These are phyloP conservation scores for Yamadazyma siamensis DNA, from an alignment of 1,139 yeast genomes.

Conservation along the genomic window DNA sequence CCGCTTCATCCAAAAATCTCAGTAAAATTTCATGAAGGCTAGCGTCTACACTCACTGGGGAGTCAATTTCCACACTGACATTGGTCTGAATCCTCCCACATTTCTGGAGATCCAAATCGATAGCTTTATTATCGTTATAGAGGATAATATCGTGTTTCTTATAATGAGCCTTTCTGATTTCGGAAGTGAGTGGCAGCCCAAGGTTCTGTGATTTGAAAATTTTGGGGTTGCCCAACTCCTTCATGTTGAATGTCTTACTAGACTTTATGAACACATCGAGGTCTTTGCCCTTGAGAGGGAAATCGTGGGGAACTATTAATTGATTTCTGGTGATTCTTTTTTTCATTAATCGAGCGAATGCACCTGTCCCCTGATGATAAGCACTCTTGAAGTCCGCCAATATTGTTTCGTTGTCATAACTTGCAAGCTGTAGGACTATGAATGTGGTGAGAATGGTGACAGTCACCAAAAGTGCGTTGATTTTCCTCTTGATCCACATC, in stretches of 20 bases:
- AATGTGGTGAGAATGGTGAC: conserved; percentile 4
- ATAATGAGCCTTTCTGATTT: conserved; percentile 11
- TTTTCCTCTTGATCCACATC: conserved; percentile 6
- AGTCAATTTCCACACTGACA: conserved; percentile 15
- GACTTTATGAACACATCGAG: conserved; percentile 12
- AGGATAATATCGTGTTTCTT: conserved; percentile 15
- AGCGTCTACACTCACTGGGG: conserved; percentile 19
- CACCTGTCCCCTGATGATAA: conserved; percentile 12
- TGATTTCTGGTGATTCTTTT: conserved; percentile 16
- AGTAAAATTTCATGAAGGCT: conserved; percentile 18
- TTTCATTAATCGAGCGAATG: conserved; percentile 8
- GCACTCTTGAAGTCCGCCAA: conserved; percentile 11
- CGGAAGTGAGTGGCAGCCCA: conserved; percentile 7
- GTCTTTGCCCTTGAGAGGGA: conserved; percentile 13
- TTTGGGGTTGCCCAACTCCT: conserved; percentile 12
- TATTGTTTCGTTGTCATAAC: conserved; percentile 5
- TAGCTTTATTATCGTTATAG: conserved; percentile 16
- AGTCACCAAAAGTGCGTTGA: conserved; percentile 4
- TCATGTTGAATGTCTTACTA: conserved; percentile 10
- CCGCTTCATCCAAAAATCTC: conserved; percentile 15
- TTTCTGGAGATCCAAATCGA: conserved; percentile 15
- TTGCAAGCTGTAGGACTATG: conserved; percentile 5
- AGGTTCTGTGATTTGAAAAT: conserved; percentile 9
- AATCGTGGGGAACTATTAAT: conserved; percentile 18
- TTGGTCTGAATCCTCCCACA: conserved; percentile 16